A percentile compares a stretch with the other conserved stretches of the same genome.
phyloP scores from a whole-genome alignment of 2,329 filamentous ascomycete species.

The Aaosphaeria arxii region DNA sequence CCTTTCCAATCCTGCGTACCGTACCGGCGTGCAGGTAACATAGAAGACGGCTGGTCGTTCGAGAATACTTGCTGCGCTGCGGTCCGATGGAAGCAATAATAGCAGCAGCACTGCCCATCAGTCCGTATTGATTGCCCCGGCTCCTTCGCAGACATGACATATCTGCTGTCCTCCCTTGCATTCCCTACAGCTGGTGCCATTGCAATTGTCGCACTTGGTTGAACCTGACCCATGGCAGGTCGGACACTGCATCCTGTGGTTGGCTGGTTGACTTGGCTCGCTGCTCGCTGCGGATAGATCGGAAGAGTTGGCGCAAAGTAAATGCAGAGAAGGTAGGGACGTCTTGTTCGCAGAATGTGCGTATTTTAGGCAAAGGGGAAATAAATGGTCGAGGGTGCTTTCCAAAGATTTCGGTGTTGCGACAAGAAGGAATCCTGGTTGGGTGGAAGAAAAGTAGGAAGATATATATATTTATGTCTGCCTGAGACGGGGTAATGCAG shows the following conservation, averaged over 20 bases:
- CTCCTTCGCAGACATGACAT: constrained; percentile 1
- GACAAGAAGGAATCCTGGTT: neutral
- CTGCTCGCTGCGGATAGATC: neutral
- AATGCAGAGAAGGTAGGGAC: neutral
- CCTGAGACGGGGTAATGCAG: too few relatives aligned
- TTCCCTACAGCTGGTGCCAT: neutral
- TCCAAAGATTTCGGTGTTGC: neutral
- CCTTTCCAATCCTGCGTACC: too few relatives aligned
- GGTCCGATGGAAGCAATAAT: neutral
- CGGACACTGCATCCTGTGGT: constrained; percentile 1
- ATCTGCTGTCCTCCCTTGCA: constrained; percentile 1
- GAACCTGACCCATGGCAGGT: constrained; percentile 1
- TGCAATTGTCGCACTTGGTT: constrained; percentile 2
- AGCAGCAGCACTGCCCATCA: neutral
- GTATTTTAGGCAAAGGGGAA: too few relatives aligned
- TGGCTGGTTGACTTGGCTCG: neutral
- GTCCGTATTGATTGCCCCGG: neutral
- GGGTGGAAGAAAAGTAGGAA: too few relatives aligned
- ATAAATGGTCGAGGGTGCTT: too few relatives aligned
- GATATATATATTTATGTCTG: too few relatives aligned
- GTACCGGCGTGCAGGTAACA: too few relatives aligned
- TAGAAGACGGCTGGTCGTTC: too few relatives aligned
- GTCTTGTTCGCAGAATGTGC: neutral
- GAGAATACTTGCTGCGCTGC: too few relatives aligned
- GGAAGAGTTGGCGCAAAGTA: neutral